Evolutionary conservation across 192 early-diverging fungal species (phyloP), one percentile per base, ranked within the genome.

Genomic region (Coemansia sp.): DNA sequence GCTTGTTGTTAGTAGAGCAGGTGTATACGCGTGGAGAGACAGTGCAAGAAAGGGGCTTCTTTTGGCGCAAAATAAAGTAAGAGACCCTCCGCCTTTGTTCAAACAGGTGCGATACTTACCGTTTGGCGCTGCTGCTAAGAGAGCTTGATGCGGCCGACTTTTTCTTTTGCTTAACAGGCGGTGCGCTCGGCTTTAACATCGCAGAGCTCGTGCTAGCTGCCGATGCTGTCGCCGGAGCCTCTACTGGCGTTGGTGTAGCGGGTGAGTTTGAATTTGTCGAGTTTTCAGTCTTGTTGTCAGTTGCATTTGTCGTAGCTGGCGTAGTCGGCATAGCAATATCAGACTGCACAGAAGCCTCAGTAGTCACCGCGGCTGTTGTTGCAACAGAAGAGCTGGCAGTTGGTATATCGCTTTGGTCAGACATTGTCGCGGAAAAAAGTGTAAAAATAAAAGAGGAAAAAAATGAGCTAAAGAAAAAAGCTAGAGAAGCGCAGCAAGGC

Each of bases 121-220:
- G 75, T 77, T 87, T 90, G 43, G 89, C 89, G 59, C 89, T 90
- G 64, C 88, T 88, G 65, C 87, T 90, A 27, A 87, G 78, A 46
- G 82, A 69, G 74, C 70, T 80, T 13, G 73, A 72, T 1, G 76
- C 71, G 8, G 69, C 36, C n/a, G 71, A 40, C 47, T 66, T 67
- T 51, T 80, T 79, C 74, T 80, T 79, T 60, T 72, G 33, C 59
- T 73, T 76, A 1, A 73, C 8, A 34, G 63, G 31, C 6, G 82
- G 29, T 8, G 47, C 60, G 43, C 54, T 62, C 3, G 78, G 11
- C 36, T 71, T 72, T 60, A 60, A 33, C 4, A 66, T 27, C 38
- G 71, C 24, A 33, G 5, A 46, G 65, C 22, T 29, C n/a, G 68
- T 41, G 36, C 20, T 63, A 47, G 63, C 22, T 10, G 62, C 20